Evolutionary conservation across 345 rosid genomes (phyloP), one percentile per base, ranked within the genome.

Genomic region (Ricinus communis): DNA sequence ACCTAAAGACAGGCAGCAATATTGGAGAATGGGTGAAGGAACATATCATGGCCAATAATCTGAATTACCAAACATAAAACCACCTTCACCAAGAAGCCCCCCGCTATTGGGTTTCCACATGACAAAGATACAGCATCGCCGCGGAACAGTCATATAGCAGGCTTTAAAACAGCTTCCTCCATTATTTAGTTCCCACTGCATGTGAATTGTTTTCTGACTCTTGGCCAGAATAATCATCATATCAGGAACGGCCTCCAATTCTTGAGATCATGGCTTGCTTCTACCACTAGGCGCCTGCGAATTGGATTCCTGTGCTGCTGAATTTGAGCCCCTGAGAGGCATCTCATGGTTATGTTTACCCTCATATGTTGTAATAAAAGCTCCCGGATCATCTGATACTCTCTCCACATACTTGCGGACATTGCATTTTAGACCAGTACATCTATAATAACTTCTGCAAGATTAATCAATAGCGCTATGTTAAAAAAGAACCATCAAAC

Each of bases 351-450:
- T 91, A 61, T 96, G 99, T 75, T 87, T 88, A 1, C 98, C 99
- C 67, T 96, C 98, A 28, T 96, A 96, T 0, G 99, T 96, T 41
- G 99, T 93, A 55, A 96, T 85, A 65, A 91, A 88, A 72, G 98
- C 88, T 71, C 69, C 82, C 1, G 99, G 91, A 84, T 93, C 97
- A 64, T 91, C 99, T 5, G 92, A 88, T 45, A 90, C 95, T 77
- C 95, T 84, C 70, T 96, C 99, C 0, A 96, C 98, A 5, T 91
- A 90, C 88, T 96, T 96, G 55, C 99, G 85, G 64, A 92, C 96
- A 22, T 79, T 89, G 85, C 98, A 96, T 64, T 87, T 89, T 0
- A 66, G 71, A 73, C 88, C 86, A 1, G 98, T 93, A 63, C 99
- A 96, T 72, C 98, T 81, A 68, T 93, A 96, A 81, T 96, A 96